A percentile compares a stretch with the other conserved stretches of the same genome.
Evolutionary conservation across 331 rosid species (phyloP).

Genomic region (Erythrophleum ivorense): DNA sequence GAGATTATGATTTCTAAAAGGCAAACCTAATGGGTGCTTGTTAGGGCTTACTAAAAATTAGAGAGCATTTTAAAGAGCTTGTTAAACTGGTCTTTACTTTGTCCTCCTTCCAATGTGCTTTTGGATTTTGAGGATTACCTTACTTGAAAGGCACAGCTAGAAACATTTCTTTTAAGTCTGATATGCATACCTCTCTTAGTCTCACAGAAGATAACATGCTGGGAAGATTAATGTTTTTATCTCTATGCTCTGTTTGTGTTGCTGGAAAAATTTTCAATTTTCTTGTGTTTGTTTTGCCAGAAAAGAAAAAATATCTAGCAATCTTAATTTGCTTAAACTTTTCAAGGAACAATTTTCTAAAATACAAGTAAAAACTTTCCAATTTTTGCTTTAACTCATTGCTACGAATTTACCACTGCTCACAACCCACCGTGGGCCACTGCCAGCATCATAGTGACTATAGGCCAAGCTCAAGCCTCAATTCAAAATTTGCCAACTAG

Average conservation of each 20-base stretch:
- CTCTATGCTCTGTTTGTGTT: not conserved
- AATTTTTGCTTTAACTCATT: no score
- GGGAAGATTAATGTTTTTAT: not conserved
- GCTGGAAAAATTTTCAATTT: not conserved
- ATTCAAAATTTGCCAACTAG: no score
- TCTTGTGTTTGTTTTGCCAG: not conserved
- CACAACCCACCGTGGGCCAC: no score
- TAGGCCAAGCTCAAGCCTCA: no score
- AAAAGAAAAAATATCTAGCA: no score
- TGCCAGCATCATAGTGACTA: no score
- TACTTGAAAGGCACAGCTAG: not conserved
- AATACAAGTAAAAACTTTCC: no score
- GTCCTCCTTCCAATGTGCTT: not conserved
- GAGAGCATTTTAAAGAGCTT: not conserved
- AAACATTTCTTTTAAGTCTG: not conserved
- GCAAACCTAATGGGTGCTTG: not conserved
- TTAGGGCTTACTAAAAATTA: not conserved
- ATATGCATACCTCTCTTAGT: not conserved
- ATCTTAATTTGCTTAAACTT: no score
- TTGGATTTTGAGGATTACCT: not conserved
- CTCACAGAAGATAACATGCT: not conserved
- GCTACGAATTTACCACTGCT: no score
- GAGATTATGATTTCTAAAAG: not conserved
- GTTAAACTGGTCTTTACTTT: not conserved
- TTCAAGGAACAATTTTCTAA: no score